A percentile compares a stretch with the other conserved stretches of the same genome.
These are phyloP conservation scores for Ceratocystis colombiana DNA, from an alignment of 2,329 filamentous ascomycete genomes.

Conservation along the genomic window DNA sequence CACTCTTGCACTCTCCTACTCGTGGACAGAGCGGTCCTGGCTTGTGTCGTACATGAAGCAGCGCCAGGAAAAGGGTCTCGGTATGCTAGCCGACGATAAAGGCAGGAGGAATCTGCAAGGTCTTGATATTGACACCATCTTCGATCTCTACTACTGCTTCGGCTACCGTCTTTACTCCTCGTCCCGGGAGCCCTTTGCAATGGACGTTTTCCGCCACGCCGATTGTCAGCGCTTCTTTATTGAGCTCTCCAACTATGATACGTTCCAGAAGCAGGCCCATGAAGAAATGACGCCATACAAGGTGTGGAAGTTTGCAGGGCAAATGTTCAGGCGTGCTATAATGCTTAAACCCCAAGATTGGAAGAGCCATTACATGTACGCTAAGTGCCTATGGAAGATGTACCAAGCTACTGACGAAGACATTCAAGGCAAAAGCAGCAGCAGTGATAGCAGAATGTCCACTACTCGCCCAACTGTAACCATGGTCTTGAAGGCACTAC, in stretches of 20 bases:
- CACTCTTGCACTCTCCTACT: conserved; percentile 49
- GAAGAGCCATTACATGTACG: conserved; percentile 53
- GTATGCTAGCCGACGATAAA: conserved; percentile 29
- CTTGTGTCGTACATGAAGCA: conserved; percentile 20
- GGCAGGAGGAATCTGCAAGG: conserved; percentile 14
- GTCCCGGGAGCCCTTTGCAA: conserved; percentile 51
- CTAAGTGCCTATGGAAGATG: conserved; percentile 56
- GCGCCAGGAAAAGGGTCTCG: conserved; percentile 1
- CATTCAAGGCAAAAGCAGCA: conserved; percentile 26
- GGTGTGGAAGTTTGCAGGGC: conserved; percentile 51
- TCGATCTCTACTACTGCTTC: conserved; percentile 51
- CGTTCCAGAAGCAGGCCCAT: conserved; percentile 44
- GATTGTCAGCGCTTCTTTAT: conserved; percentile 51
- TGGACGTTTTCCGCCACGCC: conserved; percentile 50
- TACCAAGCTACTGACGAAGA: conserved; percentile 44
- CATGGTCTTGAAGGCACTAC: conserved; percentile 41
- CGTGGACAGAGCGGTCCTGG: conserved; percentile 32
- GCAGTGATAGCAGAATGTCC: conserved; percentile 18
- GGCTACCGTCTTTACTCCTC: conserved; percentile 53
- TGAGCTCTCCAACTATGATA: conserved; percentile 40
- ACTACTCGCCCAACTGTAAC: conserved; percentile 33
- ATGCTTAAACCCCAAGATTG: conserved; percentile 45
- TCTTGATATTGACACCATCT: conserved; percentile 31
- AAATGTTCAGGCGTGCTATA: conserved; percentile 48
- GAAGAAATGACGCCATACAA: conserved; percentile 50